Base-by-base conservation (phyloP, 1,284 basidiomycete genomes). In the Vanrija pseudolonga region DNA sequence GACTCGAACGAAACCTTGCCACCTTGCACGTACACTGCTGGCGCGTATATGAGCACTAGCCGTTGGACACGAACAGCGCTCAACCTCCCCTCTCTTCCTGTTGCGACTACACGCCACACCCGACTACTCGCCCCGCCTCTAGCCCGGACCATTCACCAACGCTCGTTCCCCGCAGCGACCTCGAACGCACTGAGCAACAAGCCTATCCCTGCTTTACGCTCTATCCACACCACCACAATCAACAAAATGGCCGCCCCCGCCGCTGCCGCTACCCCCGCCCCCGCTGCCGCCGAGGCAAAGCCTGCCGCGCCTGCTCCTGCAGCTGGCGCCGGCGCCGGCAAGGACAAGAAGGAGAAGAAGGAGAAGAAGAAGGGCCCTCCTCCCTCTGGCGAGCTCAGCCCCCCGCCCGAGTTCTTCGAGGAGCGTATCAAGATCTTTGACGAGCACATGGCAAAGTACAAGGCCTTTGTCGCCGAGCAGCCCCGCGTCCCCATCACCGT, bases 381-480 rank as follows among this genome's bases (percentile, higher is more conserved):
- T 15, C 23, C 22, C 20, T 22, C 32, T 1, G 22, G 43, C 38
- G 62, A 94, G 88, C 79, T 95, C 50, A 82, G 85, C 76, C 93
- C 94, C 22, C 83, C 81, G 18, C 93, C 95, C 18, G 85, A 82
- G 51, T 98, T 86, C 81, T 88, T 98, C 77, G 87, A 88, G 67
- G 86, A 89, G 73, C 86, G 95, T 55, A 85, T 98, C 76, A 85
- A 86, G 73, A 85, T 98, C 67, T 98, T 93, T 68, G 89, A 97
- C 50, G 81, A 89, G 72, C 80, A 95, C 64, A 94, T 94, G 77
- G 84, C 82, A 17, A 88, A 96, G 77, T 84, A 95, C 68, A 88
- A 90, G 68, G 85, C 85, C 49, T 87, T 83, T 71, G 81, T 92
- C 4, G 32, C 72, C 89, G 90, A 83, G n/a, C 89, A 94, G 81